phyloP scores from a whole-genome alignment of 176 grass and related monocot species.

The Tillandsia leiboldiana region DNA sequence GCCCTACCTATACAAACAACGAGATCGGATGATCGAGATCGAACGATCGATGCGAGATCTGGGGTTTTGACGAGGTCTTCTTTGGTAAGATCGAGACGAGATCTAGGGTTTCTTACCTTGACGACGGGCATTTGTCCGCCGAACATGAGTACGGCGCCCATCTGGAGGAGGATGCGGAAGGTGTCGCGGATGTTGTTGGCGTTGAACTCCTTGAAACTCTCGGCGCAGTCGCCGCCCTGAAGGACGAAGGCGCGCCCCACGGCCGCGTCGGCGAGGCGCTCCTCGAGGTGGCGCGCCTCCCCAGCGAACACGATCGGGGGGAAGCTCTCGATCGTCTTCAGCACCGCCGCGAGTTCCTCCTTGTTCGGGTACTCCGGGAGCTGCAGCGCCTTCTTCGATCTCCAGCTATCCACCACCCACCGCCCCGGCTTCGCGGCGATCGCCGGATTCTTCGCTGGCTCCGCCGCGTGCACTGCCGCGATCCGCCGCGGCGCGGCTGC shows the following conservation, averaged over 20 bases:
- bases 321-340: constrained; percentile 66
- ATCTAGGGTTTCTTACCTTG: constrained; percentile 38
- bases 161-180: constrained; percentile 68
- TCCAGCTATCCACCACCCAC: constrained; percentile 74
- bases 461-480: constrained; percentile 49
- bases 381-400: constrained; percentile 42
- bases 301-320: constrained; percentile 88
- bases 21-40: background rate
- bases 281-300: constrained; percentile 70
- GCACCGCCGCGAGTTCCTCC: constrained; percentile 44
- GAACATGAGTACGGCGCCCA: constrained; percentile 84
- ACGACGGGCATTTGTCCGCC: constrained; percentile 66
- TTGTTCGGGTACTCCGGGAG: constrained; percentile 66
- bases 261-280: constrained; percentile 69
- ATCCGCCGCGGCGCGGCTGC: background rate
- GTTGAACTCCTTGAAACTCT: constrained; percentile 86
- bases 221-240: constrained; percentile 72
- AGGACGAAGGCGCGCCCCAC: constrained; percentile 69
- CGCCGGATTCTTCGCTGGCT: constrained; percentile 23
- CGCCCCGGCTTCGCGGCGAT: constrained; percentile 15
- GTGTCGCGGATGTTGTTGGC: constrained; percentile 81
- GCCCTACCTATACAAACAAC: constrained; percentile 43
- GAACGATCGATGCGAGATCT: background rate
- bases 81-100: background rate
- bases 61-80: background rate